Base-by-base conservation (phyloP, 2,329 filamentous ascomycete species). In the Nothophoma quercina region DNA sequence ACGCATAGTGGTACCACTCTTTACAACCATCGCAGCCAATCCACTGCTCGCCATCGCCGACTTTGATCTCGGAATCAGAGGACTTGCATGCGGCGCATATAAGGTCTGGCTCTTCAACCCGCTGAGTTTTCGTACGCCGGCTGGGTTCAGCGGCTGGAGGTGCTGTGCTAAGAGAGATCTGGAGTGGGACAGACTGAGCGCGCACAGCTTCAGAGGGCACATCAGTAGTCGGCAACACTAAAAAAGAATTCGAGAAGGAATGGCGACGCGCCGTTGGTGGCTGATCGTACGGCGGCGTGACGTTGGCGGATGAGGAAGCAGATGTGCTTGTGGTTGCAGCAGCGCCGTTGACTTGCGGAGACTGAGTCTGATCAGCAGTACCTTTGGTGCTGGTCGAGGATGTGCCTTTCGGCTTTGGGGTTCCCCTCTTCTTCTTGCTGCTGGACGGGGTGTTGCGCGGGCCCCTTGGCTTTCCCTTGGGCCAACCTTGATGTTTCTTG, bases 1-100 rank as follows among this genome's bases (percentile, higher is more conserved):
- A 89, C 45, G 84, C 81, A 54, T 85, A 85, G 72, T 89, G 86
- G 64, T 85, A 88, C 86, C 86, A 89, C 50, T 79, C 79, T 65
- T 87, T 86, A 73, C 86, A 89, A 21, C 84, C 85, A 69, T 88
- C 85, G 66, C 86, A 89, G 33, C 82, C 83, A 56, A 89, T 86
- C 86, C 86, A 89, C 47, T 83, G 79, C 58, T 87, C 82, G 52
- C 79, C 77, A 45, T 85, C 83, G 9, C 76, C 78, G 26, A 79
- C 78, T 18, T 77, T 70, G 28, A 80, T 78, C 42, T 81, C 79
- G 16, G 84, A 79, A 36, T 83, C 78, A 26, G 81, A 76, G 48
- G 82, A 78, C 32, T 82, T 79, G 65, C 85, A 88, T 21, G 80
- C 78, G 26, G 82, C 82, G 64, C 85, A 88, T 7, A 81, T 72